These are phyloP conservation scores for Diaporthe batatas DNA, from an alignment of 2,329 filamentous ascomycete species.

Conservation along the genomic window DNA sequence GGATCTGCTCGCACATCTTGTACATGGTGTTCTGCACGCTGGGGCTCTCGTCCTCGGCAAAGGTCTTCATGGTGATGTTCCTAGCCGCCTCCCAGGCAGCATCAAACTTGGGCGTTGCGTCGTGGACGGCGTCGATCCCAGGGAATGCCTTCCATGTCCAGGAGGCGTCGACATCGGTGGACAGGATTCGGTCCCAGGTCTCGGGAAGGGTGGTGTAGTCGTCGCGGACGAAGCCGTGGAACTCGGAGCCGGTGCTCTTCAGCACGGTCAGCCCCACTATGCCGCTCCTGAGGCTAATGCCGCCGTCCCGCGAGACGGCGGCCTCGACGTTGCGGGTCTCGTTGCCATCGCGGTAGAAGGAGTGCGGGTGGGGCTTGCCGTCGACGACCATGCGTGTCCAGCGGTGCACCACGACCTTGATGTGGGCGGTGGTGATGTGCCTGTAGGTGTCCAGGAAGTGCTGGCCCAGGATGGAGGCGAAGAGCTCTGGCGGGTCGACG, in stretches of 20 bases:
- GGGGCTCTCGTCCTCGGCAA: constrained; percentile 90
- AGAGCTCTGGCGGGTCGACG: constrained; percentile 93
- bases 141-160: constrained; percentile 88
- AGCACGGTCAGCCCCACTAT: constrained; percentile 88
- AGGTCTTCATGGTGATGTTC: constrained; percentile 88
- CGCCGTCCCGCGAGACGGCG: constrained; percentile 73
- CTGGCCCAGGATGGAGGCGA: constrained; percentile 83
- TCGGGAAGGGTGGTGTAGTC: constrained; percentile 93
- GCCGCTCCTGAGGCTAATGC: constrained; percentile 81
- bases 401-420: constrained; percentile 85
- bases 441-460: constrained; percentile 91
- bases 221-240: constrained; percentile 93
- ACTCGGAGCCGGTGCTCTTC: constrained; percentile 96
- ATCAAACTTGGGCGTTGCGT: constrained; percentile 77
- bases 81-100: constrained; percentile 82
- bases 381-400: constrained; percentile 92
- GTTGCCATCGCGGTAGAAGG: constrained; percentile 89
- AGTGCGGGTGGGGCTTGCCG: constrained; percentile 93
- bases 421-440: constrained; percentile 88
- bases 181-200: constrained; percentile 94
- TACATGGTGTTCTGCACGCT: constrained; percentile 99
- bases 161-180: constrained; percentile 87
- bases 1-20: constrained; percentile 93
- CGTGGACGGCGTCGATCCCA: constrained; percentile 75
- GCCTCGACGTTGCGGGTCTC: constrained; percentile 89